phyloP scores from a whole-genome alignment of 73 alveolate genomes.

The Uronychia setigera region DNA sequence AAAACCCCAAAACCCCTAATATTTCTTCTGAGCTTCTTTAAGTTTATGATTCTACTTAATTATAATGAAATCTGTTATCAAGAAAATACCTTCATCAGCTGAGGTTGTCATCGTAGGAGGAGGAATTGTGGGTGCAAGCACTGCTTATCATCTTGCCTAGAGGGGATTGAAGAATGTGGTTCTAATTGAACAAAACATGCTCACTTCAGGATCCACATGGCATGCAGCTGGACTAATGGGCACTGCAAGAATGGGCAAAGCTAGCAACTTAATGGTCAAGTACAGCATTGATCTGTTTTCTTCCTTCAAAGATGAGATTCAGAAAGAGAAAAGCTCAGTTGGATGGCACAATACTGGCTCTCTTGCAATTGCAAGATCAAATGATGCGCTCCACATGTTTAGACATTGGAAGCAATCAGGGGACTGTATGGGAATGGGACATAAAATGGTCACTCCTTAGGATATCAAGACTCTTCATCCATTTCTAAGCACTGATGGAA shows the following conservation, averaged over 20 bases:
- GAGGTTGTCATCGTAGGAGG: background rate
- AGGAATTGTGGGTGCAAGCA: background rate
- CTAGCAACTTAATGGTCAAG: background rate
- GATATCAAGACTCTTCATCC: background rate
- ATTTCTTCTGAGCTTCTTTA: too few relatives aligned
- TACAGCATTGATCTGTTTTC: background rate
- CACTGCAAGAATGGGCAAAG: background rate
- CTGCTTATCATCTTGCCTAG: background rate
- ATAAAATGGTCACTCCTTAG: background rate
- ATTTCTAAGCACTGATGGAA: background rate
- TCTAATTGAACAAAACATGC: background rate
- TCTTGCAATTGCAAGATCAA: background rate
- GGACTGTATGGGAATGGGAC: background rate
- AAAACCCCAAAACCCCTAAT: too few relatives aligned
- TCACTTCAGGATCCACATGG: background rate
- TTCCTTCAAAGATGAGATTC: background rate
- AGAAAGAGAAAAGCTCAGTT: background rate
- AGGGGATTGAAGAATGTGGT: background rate
- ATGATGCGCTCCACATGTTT: background rate
- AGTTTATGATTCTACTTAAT: too few relatives aligned
- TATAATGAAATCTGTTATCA: too few relatives aligned
- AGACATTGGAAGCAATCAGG: background rate
- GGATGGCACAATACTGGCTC: background rate
- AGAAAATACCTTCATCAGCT: background rate
- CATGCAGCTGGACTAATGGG: slow-evolving; percentile 3